These are phyloP conservation scores for Colletotrichum shisoi DNA, from an alignment of 2,329 filamentous ascomycete species.

Conservation along the genomic window DNA sequence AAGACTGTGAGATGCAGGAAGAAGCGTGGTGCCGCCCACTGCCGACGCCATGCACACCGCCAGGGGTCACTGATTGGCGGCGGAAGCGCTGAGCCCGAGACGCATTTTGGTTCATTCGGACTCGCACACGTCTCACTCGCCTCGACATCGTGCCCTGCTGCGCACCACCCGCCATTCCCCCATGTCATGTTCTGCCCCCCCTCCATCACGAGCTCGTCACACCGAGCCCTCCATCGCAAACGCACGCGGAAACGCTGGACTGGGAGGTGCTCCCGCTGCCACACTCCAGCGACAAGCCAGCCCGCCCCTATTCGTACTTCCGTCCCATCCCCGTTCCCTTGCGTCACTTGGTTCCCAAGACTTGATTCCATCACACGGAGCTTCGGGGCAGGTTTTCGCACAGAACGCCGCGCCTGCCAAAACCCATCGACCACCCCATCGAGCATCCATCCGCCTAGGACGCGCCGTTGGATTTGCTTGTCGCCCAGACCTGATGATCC, in stretches of 20 bases:
- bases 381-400: too few relatives aligned
- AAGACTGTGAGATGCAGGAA: not conserved
- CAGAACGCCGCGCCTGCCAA: too few relatives aligned
- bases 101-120: not conserved
- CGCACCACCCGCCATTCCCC: not conserved
- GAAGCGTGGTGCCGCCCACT: slow-evolving; percentile 20
- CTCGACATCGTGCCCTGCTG: not conserved
- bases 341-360: too few relatives aligned
- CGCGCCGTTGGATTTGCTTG: too few relatives aligned
- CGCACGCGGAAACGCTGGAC: not conserved
- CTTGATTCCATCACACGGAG: too few relatives aligned
- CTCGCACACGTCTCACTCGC: not conserved
- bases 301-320: not conserved
- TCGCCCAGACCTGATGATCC: too few relatives aligned
- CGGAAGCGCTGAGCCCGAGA: slow-evolving; percentile 22
- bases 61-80: slow-evolving; percentile 23
- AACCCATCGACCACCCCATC: too few relatives aligned
- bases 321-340: too few relatives aligned
- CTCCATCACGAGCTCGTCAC: slow-evolving; percentile 34
- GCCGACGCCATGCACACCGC: slow-evolving; percentile 21
- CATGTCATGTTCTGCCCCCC: not conserved
- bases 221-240: slow-evolving; percentile 14
- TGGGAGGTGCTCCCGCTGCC: not conserved
- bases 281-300: slow-evolving; percentile 24
- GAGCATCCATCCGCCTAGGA: too few relatives aligned